Percentiles rank a stretch among this genome's conserved stretches.
phyloP scores from a whole-genome alignment of 495 filamentous ascomycete species.

The Xylaria palmicola region DNA sequence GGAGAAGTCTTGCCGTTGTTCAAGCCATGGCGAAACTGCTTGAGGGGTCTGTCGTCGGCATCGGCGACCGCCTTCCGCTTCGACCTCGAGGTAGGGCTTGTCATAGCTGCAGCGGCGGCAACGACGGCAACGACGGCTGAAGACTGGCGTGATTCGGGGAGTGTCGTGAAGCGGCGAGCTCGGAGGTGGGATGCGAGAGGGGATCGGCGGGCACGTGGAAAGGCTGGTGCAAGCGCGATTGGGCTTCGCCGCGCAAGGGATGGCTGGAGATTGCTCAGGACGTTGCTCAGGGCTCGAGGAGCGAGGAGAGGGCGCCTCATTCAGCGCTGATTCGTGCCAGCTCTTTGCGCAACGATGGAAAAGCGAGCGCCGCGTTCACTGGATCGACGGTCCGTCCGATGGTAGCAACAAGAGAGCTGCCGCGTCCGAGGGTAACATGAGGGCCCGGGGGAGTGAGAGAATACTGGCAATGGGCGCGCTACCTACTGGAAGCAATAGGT shows the following conservation, averaged over 20 bases:
- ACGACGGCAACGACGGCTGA: background rate
- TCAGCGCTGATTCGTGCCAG: slow-evolving; percentile 11
- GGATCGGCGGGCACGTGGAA: background rate
- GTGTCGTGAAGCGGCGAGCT: slow-evolving; percentile 2
- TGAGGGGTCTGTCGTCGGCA: slow-evolving; percentile 44
- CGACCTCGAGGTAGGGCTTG: slow-evolving; percentile 36
- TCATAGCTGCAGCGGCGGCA: slow-evolving; percentile 33
- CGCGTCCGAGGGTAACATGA: background rate
- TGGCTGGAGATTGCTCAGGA: background rate
- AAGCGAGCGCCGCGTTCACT: slow-evolving; percentile 2
- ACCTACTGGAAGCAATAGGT: no score
- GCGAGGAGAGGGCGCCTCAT: slow-evolving; percentile 9
- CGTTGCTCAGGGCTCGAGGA: slow-evolving; percentile 11
- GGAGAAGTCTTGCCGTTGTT: slow-evolving; percentile 50
- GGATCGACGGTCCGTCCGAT: background rate
- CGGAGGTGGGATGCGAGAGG: background rate
- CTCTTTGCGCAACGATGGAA: background rate
- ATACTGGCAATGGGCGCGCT: background rate
- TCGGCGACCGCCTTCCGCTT: slow-evolving; percentile 50
- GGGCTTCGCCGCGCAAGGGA: background rate
- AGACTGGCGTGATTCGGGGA: background rate
- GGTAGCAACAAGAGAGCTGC: background rate
- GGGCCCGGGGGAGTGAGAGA: background rate
- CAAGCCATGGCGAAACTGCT: slow-evolving; percentile 44
- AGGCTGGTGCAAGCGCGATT: background rate